Percentiles rank a stretch among this genome's conserved stretches.
These are phyloP conservation scores for Astrephomene gubernaculifera DNA, from an alignment of 139 green algal species.

Conservation along the genomic window DNA sequence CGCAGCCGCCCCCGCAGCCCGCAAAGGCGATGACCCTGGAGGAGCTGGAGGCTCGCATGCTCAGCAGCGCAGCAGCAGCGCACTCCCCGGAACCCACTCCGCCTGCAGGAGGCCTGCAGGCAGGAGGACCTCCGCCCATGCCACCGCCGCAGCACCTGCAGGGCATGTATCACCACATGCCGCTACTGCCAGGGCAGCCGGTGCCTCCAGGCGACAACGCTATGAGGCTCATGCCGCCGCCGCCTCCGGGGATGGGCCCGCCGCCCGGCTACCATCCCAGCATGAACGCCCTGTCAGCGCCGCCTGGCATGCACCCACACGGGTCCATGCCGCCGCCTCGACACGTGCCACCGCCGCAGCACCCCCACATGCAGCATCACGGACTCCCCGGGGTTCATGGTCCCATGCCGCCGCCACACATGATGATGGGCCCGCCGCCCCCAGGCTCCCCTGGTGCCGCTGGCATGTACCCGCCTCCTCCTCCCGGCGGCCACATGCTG, in stretches of 20 bases:
- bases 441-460: neutral
- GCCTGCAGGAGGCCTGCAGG: too few species aligned
- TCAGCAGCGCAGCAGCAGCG: constrained; percentile 30
- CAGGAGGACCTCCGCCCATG: too few species aligned
- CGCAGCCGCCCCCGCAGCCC: neutral
- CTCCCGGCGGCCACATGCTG: neutral
- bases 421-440: neutral
- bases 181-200: too few species aligned
- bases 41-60: constrained; percentile 63
- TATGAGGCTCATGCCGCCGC: neutral
- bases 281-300: too few species aligned
- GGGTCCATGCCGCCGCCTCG: too few species aligned
- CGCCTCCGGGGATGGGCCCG: neutral
- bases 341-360: neutral
- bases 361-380: constrained; percentile 3
- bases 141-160: too few species aligned
- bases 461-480: constrained; percentile 17
- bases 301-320: neutral
- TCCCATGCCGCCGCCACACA: neutral
- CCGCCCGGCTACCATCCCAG: neutral
- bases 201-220: too few species aligned
- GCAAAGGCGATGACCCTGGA: constrained; percentile 47
- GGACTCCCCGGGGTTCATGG: neutral
- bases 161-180: too few species aligned
- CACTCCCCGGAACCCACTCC: too few species aligned